phyloP scores from a whole-genome alignment of 2,329 filamentous ascomycete species.

The Thielaviopsis punctulata region DNA sequence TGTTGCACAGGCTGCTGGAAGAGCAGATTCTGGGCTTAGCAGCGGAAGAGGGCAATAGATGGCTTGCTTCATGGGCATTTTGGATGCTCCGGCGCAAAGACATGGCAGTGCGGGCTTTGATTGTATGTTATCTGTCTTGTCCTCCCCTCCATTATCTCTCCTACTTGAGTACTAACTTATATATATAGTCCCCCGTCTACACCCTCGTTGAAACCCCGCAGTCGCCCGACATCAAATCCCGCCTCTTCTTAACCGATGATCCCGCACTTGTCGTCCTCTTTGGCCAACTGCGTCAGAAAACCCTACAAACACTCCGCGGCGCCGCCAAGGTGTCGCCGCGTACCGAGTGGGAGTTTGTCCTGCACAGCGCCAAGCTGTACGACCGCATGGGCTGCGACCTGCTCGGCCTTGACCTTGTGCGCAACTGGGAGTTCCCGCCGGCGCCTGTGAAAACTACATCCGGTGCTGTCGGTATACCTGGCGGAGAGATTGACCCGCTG shows the following conservation, averaged over 20 bases:
- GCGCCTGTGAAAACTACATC: conserved; percentile 20
- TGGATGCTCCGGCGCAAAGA: conserved; percentile 74
- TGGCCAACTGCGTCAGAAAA: conserved; percentile 64
- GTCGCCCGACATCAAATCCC: conserved; percentile 53
- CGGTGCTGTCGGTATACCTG: conserved; percentile 20
- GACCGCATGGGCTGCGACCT: conserved; percentile 88
- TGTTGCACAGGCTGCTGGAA: conserved; percentile 56
- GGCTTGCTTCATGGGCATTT: conserved; percentile 91
- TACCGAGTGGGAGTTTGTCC: conserved; percentile 75
- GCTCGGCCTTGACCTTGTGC: conserved; percentile 68
- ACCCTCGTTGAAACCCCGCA: conserved; percentile 52
- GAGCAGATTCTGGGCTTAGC: conserved; percentile 67
- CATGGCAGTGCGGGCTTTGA: conserved; percentile 67
- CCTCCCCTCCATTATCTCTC: not conserved
- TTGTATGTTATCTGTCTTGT: conserved; percentile 34
- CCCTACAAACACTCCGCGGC: conserved; percentile 68
- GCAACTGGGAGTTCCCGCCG: conserved; percentile 69
- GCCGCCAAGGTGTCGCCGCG: conserved; percentile 62
- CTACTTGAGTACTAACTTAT: not conserved
- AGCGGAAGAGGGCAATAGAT: conserved; percentile 67
- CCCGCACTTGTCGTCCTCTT: conserved; percentile 80
- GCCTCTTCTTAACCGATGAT: conserved; percentile 75
- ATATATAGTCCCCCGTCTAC: conserved; percentile 53
- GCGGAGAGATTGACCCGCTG: conserved; percentile 40
- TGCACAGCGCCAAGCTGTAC: conserved; percentile 71